Evolutionary conservation across 148 eudicot species (phyloP).

Genomic region (Fagopyrum esculentum): DNA sequence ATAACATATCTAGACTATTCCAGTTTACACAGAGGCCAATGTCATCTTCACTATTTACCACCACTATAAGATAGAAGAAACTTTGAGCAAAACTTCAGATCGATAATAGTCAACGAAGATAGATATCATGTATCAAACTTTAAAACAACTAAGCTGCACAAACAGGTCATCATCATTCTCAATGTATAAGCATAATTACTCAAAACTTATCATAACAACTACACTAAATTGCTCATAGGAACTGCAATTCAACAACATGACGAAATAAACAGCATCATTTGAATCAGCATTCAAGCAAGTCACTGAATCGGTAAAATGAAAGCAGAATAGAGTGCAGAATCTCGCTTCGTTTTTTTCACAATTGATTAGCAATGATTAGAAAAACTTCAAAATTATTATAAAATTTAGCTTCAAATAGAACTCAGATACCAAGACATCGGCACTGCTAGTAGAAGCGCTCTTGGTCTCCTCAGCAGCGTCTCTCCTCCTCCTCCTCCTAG

Average conservation of each 20-base stretch:
- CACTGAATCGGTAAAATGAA: neutral
- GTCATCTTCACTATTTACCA: neutral
- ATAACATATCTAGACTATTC: neutral
- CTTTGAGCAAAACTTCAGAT: neutral
- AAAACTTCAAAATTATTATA: neutral
- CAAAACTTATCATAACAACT: neutral
- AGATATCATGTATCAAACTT: neutral
- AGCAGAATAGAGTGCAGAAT: neutral
- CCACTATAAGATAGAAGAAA: neutral
- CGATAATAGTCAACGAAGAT: neutral
- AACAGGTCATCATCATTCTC: neutral
- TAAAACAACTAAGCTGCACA: neutral
- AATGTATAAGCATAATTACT: neutral
- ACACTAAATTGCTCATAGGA: neutral
- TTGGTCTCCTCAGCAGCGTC: slow-evolving; percentile 23
- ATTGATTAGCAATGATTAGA: neutral
- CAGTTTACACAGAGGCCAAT: neutral
- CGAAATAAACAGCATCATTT: neutral
- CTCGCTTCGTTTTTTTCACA: neutral
- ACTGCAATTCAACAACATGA: neutral
- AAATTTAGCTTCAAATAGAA: neutral
- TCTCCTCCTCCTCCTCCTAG: slow-evolving; percentile 12
- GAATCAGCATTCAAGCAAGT: neutral
- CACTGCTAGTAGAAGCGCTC: slow-evolving; percentile 30
- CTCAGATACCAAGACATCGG: slow-evolving; percentile 25